These are phyloP conservation scores for Hawksworthiomyces lignivorus DNA, from an alignment of 2,329 filamentous ascomycete species.

Conservation along the genomic window DNA sequence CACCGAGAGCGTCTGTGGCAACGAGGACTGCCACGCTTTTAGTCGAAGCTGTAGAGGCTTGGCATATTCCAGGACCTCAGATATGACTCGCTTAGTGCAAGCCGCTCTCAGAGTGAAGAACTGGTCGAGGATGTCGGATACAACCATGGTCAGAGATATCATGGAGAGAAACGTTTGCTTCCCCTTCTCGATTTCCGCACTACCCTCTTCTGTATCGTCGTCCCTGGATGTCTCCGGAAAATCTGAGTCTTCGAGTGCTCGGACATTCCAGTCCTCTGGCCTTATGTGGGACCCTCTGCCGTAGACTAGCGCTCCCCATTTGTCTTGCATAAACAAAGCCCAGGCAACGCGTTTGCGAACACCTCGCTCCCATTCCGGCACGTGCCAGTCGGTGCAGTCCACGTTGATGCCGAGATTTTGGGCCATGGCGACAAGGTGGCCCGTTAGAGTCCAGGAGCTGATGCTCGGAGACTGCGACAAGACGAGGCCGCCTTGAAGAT, in stretches of 20 bases:
- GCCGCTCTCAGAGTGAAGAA: no score
- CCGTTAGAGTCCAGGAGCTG: slow-evolving; percentile 31
- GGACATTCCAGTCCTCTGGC: slow-evolving; percentile 42
- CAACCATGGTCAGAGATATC: no score
- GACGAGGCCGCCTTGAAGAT: slow-evolving; percentile 35
- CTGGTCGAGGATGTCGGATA: no score
- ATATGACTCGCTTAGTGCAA: no score
- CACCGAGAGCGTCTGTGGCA: no score
- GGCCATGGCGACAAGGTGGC: slow-evolving; percentile 39
- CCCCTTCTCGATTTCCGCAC: no score
- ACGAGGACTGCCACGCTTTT: no score
- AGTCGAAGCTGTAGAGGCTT: no score
- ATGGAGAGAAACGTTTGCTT: no score
- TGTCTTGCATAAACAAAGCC: slow-evolving; percentile 55
- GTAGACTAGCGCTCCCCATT: slow-evolving; percentile 45
- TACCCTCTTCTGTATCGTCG: no score
- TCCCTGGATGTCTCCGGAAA: no score
- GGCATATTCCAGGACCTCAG: no score
- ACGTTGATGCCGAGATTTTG: slow-evolving; percentile 48
- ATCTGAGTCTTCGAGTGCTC: slow-evolving; percentile 13
- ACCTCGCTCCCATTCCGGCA: slow-evolving; percentile 50
- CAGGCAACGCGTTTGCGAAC: slow-evolving; percentile 50
- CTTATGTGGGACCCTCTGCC: slow-evolving; percentile 45
- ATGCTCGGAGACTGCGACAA: slow-evolving; percentile 33
- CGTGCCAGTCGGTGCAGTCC: slow-evolving; percentile 47